phyloP scores from a whole-genome alignment of 2,329 filamentous ascomycete species.

The Alternaria sp. region DNA sequence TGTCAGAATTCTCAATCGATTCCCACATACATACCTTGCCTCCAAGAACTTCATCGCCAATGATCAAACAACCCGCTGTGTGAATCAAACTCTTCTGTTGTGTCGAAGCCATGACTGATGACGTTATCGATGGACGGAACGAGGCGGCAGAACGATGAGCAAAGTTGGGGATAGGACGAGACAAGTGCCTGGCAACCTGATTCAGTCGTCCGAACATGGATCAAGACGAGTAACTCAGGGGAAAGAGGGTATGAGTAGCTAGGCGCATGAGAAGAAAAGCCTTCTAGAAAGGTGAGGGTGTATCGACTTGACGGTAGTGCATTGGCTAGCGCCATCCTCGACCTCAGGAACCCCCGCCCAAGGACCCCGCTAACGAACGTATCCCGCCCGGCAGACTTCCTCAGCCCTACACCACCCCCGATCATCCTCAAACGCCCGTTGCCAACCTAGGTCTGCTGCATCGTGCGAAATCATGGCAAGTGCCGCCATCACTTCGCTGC shows the following conservation, averaged over 20 bases:
- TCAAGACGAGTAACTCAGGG: background rate
- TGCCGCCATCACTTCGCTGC: background rate
- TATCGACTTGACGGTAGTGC: conserved; percentile 5
- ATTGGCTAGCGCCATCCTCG: conserved; percentile 19
- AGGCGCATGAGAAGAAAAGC: conserved; percentile 20
- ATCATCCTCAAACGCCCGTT: conserved; percentile 10
- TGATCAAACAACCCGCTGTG: conserved; percentile 91
- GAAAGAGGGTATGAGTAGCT: conserved; percentile 21
- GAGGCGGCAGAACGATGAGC: conserved; percentile 56
- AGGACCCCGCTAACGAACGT: conserved; percentile 12
- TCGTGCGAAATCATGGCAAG: conserved; percentile 26
- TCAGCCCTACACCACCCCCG: conserved; percentile 26
- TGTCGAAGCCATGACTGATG: conserved; percentile 55
- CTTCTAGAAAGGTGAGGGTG: conserved; percentile 7
- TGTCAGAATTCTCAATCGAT: background rate
- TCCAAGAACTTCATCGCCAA: conserved; percentile 95
- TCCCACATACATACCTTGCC: conserved; percentile 72
- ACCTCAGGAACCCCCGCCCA: conserved; percentile 16
- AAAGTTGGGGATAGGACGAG: conserved; percentile 66
- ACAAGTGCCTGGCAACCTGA: conserved; percentile 75
- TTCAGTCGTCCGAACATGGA: conserved; percentile 78
- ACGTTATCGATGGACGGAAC: conserved; percentile 42
- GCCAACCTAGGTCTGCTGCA: conserved; percentile 2
- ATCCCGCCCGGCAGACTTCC: conserved; percentile 13
- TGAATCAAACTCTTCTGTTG: conserved; percentile 73